A percentile compares a stretch with the other conserved stretches of the same genome.
These are phyloP conservation scores for Mrakia blollopis DNA, from an alignment of 768 basidiomycete species.

Conservation along the genomic window DNA sequence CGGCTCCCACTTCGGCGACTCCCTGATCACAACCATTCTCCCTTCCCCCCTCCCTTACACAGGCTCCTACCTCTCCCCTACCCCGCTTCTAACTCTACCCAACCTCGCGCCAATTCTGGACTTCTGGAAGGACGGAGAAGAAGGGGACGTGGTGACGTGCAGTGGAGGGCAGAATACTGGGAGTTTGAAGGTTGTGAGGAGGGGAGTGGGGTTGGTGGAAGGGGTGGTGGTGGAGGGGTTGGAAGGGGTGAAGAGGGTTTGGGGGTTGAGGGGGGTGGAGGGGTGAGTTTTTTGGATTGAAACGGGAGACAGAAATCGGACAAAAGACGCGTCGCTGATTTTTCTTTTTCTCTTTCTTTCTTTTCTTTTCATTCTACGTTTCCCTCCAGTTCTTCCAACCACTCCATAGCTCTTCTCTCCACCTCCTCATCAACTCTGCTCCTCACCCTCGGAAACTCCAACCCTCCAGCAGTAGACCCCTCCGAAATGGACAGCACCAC, in stretches of 20 bases:
- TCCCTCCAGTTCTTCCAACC: background rate
- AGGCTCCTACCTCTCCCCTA: conserved; percentile 20
- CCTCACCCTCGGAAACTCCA: background rate
- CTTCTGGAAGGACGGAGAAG: conserved; percentile 67
- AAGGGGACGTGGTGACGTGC: conserved; percentile 73
- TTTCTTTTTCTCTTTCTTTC: background rate
- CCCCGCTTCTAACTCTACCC: background rate
- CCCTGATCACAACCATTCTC: conserved; percentile 65
- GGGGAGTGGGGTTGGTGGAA: conserved; percentile 74
- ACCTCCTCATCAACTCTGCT: conserved; percentile 50
- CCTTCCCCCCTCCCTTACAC: conserved; percentile 56
- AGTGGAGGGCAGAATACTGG: conserved; percentile 76
- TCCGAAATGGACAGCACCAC: conserved; percentile 17
- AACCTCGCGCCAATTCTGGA: conserved; percentile 83
- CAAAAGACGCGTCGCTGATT: background rate
- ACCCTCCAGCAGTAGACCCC: background rate
- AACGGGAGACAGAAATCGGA: background rate
- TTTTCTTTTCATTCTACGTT: no score
- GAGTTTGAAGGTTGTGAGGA: conserved; percentile 68
- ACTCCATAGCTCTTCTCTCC: conserved; percentile 56
- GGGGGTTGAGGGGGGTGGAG: conserved; percentile 42
- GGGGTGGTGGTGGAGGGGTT: conserved; percentile 58
- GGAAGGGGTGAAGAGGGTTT: conserved; percentile 56
- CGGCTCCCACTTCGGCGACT: conserved; percentile 76
- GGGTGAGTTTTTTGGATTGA: background rate